Evolutionary conservation across 2,329 filamentous ascomycete genomes (phyloP).

Genomic region (Apiospora marii): DNA sequence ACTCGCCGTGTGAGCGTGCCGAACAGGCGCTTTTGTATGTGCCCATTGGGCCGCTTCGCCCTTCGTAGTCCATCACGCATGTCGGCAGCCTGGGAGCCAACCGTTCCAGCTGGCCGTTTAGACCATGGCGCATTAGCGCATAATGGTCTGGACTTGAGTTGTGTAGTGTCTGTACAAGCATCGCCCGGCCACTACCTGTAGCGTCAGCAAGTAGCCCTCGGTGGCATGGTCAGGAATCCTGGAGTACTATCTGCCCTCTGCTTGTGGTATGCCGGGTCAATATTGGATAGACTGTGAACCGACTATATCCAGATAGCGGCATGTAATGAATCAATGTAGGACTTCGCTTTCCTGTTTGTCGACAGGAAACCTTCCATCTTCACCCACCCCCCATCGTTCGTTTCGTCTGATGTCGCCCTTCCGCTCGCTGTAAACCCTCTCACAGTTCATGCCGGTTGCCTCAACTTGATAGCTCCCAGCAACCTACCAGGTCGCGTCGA

Average conservation of each 20-base stretch:
- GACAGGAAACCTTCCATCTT: background rate
- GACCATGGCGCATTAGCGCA: constrained; percentile 16
- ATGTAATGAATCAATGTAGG: background rate
- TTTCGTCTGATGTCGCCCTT: constrained; percentile 15
- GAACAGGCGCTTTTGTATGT: constrained; percentile 2
- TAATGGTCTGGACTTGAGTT: constrained; percentile 5
- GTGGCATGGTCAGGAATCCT: background rate
- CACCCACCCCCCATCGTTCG: background rate
- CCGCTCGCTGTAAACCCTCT: constrained; percentile 17
- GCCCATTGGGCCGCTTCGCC: constrained; percentile 14
- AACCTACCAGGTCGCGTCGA: background rate
- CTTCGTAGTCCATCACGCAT: background rate
- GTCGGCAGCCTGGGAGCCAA: background rate
- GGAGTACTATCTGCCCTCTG: background rate
- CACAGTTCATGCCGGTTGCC: background rate
- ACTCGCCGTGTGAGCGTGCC: background rate
- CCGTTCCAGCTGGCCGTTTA: constrained; percentile 18
- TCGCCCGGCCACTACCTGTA: background rate
- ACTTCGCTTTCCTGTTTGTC: background rate
- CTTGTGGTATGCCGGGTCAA: background rate
- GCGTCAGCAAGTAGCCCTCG: background rate
- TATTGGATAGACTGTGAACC: background rate
- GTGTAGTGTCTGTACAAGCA: background rate
- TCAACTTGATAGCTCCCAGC: background rate
- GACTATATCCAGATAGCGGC: background rate